Percentiles rank a stretch among this genome's conserved stretches.
Evolutionary conservation across 2,329 filamentous ascomycete species (phyloP).

Genomic region (Trichoderma harzianum): DNA sequence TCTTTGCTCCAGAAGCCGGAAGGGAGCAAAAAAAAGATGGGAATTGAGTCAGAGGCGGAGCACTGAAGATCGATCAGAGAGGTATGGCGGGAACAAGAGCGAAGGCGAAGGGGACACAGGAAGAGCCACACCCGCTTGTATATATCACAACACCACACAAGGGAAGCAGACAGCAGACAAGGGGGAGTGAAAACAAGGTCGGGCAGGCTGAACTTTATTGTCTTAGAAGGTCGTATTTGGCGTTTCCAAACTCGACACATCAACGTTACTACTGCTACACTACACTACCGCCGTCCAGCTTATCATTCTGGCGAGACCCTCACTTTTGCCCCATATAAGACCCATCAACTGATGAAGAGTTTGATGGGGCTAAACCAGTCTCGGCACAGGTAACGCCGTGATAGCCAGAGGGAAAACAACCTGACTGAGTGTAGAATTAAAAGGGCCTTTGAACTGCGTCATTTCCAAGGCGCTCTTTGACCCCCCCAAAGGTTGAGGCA

Average conservation of each 20-base stretch:
- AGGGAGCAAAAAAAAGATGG: background rate
- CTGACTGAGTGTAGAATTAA: background rate
- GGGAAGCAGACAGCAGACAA: background rate
- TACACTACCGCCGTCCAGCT: slow-evolving; percentile 10
- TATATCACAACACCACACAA: background rate
- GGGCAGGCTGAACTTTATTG: slow-evolving; percentile 4
- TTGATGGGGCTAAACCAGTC: slow-evolving; percentile 11
- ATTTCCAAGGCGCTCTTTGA: background rate
- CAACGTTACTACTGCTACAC: slow-evolving; percentile 16
- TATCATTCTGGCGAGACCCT: slow-evolving; percentile 17
- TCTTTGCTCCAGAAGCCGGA: background rate
- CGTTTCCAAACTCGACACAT: slow-evolving; percentile 12
- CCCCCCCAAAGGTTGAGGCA: background rate
- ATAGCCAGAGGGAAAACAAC: background rate
- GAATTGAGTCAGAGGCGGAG: background rate
- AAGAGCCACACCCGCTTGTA: background rate
- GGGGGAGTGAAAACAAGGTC: background rate
- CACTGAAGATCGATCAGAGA: background rate
- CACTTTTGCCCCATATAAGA: slow-evolving; percentile 14
- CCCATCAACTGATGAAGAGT: slow-evolving; percentile 15
- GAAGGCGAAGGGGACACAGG: background rate
- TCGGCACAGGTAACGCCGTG: slow-evolving; percentile 4
- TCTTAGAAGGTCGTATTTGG: background rate
- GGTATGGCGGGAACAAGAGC: background rate
- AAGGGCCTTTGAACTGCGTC: background rate